A percentile compares a stretch with the other conserved stretches of the same genome.
Conservation (phyloP, 257 asterid genomes). For the Cruciata laevipes region DNA sequence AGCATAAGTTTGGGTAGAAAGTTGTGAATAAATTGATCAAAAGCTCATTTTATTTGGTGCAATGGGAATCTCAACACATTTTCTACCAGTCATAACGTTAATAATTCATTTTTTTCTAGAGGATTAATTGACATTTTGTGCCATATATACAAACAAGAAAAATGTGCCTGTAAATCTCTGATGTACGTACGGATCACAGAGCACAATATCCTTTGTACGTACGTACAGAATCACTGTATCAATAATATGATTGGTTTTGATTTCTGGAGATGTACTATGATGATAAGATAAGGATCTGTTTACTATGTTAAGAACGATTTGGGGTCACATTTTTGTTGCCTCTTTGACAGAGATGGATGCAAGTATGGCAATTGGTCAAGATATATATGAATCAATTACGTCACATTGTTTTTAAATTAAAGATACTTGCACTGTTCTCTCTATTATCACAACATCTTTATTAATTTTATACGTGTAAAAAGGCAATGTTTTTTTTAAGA, state of each 20-base stretch:
- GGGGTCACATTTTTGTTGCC: not conserved
- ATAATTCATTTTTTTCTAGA: not conserved
- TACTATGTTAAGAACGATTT: not conserved
- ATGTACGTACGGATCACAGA: not conserved
- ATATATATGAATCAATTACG: not conserved
- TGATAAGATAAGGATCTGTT: not conserved
- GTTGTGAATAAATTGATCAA: slow-evolving; percentile 11
- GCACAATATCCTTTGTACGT: not conserved
- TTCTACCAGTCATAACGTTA: not conserved
- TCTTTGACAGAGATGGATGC: not conserved
- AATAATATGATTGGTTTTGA: not conserved
- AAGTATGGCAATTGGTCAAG: not conserved
- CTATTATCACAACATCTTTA: too few species aligned
- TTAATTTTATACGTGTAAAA: too few species aligned
- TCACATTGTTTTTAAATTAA: too few species aligned
- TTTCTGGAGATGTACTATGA: not conserved
- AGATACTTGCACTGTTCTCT: too few species aligned
- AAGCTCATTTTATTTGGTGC: slow-evolving; percentile 6
- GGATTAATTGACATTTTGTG: not conserved
- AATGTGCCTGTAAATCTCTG: slow-evolving; percentile 3
- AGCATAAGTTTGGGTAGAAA: slow-evolving; percentile 13
- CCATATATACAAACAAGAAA: not conserved
- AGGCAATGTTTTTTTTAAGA: too few species aligned
- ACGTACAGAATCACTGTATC: not conserved
- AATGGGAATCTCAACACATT: slow-evolving; percentile 4